Evolutionary conservation across 2,329 filamentous ascomycete genomes (phyloP), one percentile per base, ranked within the genome.

Genomic region (Rutstroemia sp.): DNA sequence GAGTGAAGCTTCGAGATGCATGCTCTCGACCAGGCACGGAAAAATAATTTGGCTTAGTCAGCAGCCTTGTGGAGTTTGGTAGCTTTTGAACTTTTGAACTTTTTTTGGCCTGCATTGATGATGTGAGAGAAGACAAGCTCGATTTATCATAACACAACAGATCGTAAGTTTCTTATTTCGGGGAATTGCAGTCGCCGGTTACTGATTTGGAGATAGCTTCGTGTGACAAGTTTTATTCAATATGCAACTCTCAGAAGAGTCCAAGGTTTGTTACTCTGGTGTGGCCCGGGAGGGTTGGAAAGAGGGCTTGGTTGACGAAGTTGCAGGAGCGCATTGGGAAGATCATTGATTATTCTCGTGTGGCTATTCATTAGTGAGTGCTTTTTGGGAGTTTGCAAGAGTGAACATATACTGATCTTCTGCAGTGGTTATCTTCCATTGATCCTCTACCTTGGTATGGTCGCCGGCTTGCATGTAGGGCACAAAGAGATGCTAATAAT

Each of bases 251-350:
- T 97, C 94, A 52, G 94, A 99, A 76, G 94, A 99, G 79, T 91
- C 92, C 71, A 97, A 97, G 87, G 92, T 95, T 71, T 64, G 71
- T 49, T 38, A 25, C 53, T 46, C 53, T 49, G 21, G 25, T 14
- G 1, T 19, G 19, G 34, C 8, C 12, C 30, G 18, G 9, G 34
- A n/a, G 19, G 14, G 14, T n/a, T 25, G 7, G 19, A 30, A 12
- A 39, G 34, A 25, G 19, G 51, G 50, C 39, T 58, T 52, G 54
- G 47, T 60, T 68, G 47, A 70, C 48, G 53, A 30, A 39, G 51
- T 25, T 52, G 64, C 67, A 96, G 92, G 94, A 99, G 86, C 91
- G 94, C 80, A 96, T 99, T 75, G 86, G 89, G 70, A 92, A 92
- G 80, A 82, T 97, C 77, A 94, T 99, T 73, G 94, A 97, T 75